Base-by-base conservation (phyloP, 2,329 filamentous ascomycete species). In the Pseudopithomyces maydicus region DNA sequence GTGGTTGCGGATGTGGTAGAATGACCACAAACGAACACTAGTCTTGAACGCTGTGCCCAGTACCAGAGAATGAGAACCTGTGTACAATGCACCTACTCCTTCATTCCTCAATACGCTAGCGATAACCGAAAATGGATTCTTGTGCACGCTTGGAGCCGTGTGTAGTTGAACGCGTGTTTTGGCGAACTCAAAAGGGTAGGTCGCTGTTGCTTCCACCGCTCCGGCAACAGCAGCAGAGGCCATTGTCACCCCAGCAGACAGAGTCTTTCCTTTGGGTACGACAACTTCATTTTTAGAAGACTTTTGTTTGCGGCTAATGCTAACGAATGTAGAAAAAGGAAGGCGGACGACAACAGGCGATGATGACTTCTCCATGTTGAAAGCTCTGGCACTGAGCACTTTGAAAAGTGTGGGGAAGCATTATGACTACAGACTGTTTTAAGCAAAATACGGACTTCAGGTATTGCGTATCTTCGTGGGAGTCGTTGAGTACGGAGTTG, bases 161-260 rank as follows among this genome's bases (percentile, higher is more conserved):
- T 64, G 64, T n/a, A 74, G 57, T 43, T 74, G 72, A 3, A 65
- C 66, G 23, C 69, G 62, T 6, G 72, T 74, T 61, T 75, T 75
- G 50, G 69, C 69, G 51, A 69, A 73, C 55, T 74, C 71, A 44
- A 73, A 71, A 3, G 72, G 72, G 52, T 74, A 74, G 3, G 83
- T 85, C 19, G 78, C 71, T 2, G 79, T 75, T 4, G 82, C 82
- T 66, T 85, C 83, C 7, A 83, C 73, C n/a, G 76, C 81, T 12
- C 83, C 84, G 6, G 82, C 84, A 11, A 83, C 62, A 17, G 79
- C 82, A 22, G 83, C 83, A 1, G 83, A 74, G 15, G 82, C 62
- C 1, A 85, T 69, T 0, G 82, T 84, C 8, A 67, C 52, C 1
- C 56, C 29, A 4, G 59, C 52, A 10, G 59, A 58, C 6, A 48